phyloP scores from a whole-genome alignment of 441 rosid species.

The Dalechampia spathulata region DNA sequence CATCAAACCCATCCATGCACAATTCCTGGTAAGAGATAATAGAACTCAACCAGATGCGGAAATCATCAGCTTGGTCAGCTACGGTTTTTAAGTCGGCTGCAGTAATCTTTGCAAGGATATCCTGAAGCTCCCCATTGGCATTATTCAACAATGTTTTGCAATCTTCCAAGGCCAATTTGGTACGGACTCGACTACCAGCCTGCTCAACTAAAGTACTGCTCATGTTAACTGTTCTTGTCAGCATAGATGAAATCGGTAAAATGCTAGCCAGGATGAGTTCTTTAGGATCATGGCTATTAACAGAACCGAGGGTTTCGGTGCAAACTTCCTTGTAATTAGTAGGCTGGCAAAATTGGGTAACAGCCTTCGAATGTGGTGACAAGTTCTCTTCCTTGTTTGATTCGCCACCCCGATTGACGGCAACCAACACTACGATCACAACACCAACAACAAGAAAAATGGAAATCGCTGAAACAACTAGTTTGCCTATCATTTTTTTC shows the following conservation, averaged over 20 bases:
- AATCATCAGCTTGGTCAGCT: slow-evolving; percentile 31
- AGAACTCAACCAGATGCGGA: slow-evolving; percentile 56
- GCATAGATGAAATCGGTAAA: slow-evolving; percentile 28
- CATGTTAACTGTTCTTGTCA: slow-evolving; percentile 31
- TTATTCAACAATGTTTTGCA: slow-evolving; percentile 44
- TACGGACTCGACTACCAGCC: slow-evolving; percentile 12
- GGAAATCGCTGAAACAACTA: slow-evolving; percentile 49
- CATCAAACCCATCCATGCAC: slow-evolving; percentile 57
- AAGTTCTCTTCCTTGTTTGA: slow-evolving; percentile 3
- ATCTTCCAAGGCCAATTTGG: slow-evolving; percentile 52
- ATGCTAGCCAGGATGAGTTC: slow-evolving; percentile 42
- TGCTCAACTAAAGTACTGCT: slow-evolving; percentile 3
- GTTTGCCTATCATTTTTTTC: slow-evolving; percentile 34
- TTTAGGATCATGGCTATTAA: slow-evolving; percentile 51
- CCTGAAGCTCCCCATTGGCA: slow-evolving; percentile 46
- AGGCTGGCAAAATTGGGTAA: slow-evolving; percentile 42
- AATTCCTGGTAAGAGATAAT: slow-evolving; percentile 52
- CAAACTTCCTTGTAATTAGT: slow-evolving; percentile 61
- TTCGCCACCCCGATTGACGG: slow-evolving; percentile 16
- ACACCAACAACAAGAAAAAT: slow-evolving; percentile 57
- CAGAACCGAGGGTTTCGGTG: slow-evolving; percentile 40
- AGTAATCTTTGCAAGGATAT: slow-evolving; percentile 25
- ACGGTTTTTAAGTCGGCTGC: slow-evolving; percentile 26
- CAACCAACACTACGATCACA: slow-evolving; percentile 42
- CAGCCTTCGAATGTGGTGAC: slow-evolving; percentile 53